These are phyloP conservation scores for Penicillium egyptiacum DNA, from an alignment of 495 filamentous ascomycete genomes.

Conservation along the genomic window DNA sequence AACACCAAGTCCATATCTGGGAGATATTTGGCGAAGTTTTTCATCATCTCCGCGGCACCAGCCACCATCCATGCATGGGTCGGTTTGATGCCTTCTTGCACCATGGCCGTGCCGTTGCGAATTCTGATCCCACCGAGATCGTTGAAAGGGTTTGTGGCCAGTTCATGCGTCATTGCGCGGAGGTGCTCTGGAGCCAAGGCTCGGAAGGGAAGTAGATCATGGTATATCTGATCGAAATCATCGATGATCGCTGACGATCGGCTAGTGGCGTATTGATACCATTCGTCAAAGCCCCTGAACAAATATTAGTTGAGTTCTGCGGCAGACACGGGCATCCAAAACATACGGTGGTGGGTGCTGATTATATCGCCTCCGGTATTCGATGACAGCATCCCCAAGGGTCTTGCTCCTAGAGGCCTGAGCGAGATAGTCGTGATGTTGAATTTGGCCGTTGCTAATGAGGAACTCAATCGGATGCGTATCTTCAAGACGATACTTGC, in stretches of 20 bases:
- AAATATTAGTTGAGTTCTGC: constrained; percentile 12
- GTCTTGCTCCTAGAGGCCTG: constrained; percentile 39
- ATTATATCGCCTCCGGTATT: constrained; percentile 48
- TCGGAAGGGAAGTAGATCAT: constrained; percentile 73
- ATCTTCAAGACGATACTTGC: constrained; percentile 31
- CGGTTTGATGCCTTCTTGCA: constrained; percentile 48
- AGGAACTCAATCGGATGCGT: constrained; percentile 52
- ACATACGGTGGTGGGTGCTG: constrained; percentile 51
- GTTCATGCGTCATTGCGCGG: constrained; percentile 44
- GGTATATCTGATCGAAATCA: constrained; percentile 71
- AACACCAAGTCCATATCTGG: constrained; percentile 81
- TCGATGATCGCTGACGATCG: constrained; percentile 69
- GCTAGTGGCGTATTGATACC: constrained; percentile 69
- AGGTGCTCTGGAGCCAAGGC: constrained; percentile 61
- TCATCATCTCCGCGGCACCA: constrained; percentile 63
- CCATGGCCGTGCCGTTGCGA: constrained; percentile 43
- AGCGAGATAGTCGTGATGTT: constrained; percentile 37
- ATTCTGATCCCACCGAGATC: constrained; percentile 50
- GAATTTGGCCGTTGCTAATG: constrained; percentile 39
- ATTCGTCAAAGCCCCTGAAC: constrained; percentile 51
- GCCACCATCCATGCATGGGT: constrained; percentile 58
- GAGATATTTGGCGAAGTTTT: constrained; percentile 65
- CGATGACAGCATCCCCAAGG: constrained; percentile 39
- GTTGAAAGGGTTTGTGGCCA: constrained; percentile 50
- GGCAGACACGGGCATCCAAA: neutral